phyloP scores from a whole-genome alignment of 805 yeast species.

The Cyberlindnera subsufficiens region DNA sequence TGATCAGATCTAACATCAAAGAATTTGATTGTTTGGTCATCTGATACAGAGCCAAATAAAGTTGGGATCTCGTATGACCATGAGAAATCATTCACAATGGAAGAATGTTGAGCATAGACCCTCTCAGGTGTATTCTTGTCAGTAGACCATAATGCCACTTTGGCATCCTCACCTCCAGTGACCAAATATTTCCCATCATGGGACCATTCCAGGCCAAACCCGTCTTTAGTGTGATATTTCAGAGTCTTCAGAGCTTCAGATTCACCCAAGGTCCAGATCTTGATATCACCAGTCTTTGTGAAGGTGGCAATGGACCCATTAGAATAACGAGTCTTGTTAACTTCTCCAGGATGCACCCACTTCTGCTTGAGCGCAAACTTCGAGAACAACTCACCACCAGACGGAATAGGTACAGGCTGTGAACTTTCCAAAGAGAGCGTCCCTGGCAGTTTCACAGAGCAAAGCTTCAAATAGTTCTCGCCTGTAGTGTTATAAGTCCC shows the following conservation, averaged over 20 bases:
- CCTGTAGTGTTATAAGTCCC: constrained; percentile 40
- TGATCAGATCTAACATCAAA: constrained; percentile 46
- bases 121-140: constrained; percentile 47
- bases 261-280: constrained; percentile 31
- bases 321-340: constrained; percentile 51
- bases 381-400: constrained; percentile 26
- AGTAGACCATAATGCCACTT: constrained; percentile 62
- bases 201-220: constrained; percentile 70
- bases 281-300: constrained; percentile 38
- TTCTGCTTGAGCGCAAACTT: constrained; percentile 30
- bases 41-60: constrained; percentile 66
- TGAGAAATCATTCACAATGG: constrained; percentile 62
- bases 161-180: constrained; percentile 62
- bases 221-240: constrained; percentile 57
- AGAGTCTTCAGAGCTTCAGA: constrained; percentile 26
- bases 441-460: constrained; percentile 31
- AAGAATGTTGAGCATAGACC: constrained; percentile 40
- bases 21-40: constrained; percentile 56
- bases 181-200: constrained; percentile 40
- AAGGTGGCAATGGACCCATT: constrained; percentile 20
- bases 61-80: constrained; percentile 41
- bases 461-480: constrained; percentile 40
- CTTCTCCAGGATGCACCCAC: constrained; percentile 58
- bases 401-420: constrained; percentile 22
- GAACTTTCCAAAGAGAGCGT: constrained; percentile 35